A percentile compares a stretch with the other conserved stretches of the same genome.
These are phyloP conservation scores for Rhizopogon vesiculosus DNA, from an alignment of 768 basidiomycete species.

Conservation along the genomic window DNA sequence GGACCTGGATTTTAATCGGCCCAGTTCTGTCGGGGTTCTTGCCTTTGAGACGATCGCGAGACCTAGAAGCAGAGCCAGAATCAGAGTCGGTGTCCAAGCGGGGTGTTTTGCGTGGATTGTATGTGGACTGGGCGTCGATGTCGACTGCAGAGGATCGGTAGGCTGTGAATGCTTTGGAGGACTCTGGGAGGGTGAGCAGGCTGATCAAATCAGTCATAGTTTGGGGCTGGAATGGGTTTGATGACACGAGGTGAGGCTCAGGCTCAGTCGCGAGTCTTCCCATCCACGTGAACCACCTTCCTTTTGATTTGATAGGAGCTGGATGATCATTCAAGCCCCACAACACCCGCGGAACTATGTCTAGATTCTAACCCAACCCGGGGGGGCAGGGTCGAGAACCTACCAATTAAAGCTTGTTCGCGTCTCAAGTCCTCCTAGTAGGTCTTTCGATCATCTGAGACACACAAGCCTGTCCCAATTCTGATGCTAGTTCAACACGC, in stretches of 20 bases:
- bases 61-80: constrained; percentile 61
- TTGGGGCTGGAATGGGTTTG: neutral
- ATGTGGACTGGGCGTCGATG: constrained; percentile 42
- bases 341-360: too few species aligned
- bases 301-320: too few species aligned
- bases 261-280: too few species aligned
- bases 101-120: constrained; percentile 64
- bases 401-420: too few species aligned
- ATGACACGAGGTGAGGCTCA: neutral
- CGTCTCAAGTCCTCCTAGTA: too few species aligned
- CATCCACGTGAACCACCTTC: too few species aligned
- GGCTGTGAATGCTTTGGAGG: constrained; percentile 46
- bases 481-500: too few species aligned
- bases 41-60: constrained; percentile 25
- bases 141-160: constrained; percentile 34
- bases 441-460: too few species aligned
- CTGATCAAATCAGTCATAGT: constrained; percentile 32
- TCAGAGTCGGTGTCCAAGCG: constrained; percentile 65
- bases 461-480: too few species aligned
- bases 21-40: constrained; percentile 24
- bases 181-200: constrained; percentile 44
- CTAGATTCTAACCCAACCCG: too few species aligned
- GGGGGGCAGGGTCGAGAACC: too few species aligned
- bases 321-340: too few species aligned
- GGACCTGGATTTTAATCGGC: constrained; percentile 44